phyloP scores from a whole-genome alignment of 2,329 filamentous ascomycete genomes.

The Phaeosphaeriaceae sp. region DNA sequence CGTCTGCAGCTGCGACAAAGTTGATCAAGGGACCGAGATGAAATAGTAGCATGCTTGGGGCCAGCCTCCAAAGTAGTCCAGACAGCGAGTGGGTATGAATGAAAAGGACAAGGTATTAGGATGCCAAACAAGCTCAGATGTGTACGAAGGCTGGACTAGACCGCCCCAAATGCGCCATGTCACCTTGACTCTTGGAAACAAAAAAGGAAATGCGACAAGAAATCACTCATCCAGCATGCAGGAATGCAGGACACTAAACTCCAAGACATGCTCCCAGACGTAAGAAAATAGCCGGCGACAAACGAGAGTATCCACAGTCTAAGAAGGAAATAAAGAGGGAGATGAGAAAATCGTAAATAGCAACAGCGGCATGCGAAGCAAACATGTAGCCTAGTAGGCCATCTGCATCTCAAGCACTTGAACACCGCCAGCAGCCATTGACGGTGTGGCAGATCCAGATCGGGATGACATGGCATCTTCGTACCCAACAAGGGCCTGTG shows the following conservation, averaged over 20 bases:
- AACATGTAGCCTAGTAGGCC: slow-evolving; percentile 43
- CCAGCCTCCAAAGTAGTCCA: slow-evolving; percentile 47
- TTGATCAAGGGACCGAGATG: slow-evolving; percentile 31
- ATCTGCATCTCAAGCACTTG: slow-evolving; percentile 53
- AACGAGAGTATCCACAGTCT: slow-evolving; percentile 35
- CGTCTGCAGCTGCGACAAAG: slow-evolving; percentile 23
- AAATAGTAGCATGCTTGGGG: slow-evolving; percentile 41
- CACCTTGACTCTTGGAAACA: slow-evolving; percentile 30
- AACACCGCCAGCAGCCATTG: slow-evolving; percentile 50
- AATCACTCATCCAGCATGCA: slow-evolving; percentile 25
- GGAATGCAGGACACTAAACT: slow-evolving; percentile 31
- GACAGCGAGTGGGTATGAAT: slow-evolving; percentile 45
- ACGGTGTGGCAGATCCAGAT: slow-evolving; percentile 51
- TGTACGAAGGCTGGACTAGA: slow-evolving; percentile 42
- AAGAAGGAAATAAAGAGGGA: slow-evolving; percentile 30
- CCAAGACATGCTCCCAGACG: slow-evolving; percentile 45
- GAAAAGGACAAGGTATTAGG: slow-evolving; percentile 46
- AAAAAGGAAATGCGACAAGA: slow-evolving; percentile 16
- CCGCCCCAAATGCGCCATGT: slow-evolving; percentile 44
- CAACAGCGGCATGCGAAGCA: neutral
- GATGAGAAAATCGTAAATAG: slow-evolving; percentile 22
- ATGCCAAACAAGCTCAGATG: slow-evolving; percentile 41
- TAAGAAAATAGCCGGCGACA: slow-evolving; percentile 34
- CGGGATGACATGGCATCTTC: slow-evolving; percentile 73
- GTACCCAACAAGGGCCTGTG: slow-evolving; percentile 91